These are phyloP conservation scores for Pneumocystis canis DNA, from an alignment of 1,139 yeast species.

Conservation along the genomic window DNA sequence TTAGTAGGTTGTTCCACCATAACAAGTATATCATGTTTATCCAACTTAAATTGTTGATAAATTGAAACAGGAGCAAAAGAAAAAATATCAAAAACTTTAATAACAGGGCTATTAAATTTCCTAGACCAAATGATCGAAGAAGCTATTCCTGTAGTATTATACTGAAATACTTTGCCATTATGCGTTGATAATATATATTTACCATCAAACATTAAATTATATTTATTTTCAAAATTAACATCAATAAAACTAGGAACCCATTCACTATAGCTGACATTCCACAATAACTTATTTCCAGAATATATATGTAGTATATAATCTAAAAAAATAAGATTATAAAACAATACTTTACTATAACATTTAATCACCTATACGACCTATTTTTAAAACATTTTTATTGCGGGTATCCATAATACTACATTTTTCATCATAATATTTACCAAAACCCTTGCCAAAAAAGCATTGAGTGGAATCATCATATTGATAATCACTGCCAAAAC, in stretches of 20 bases:
- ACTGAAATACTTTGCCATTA: conserved; percentile 36
- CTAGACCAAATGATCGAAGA: conserved; percentile 54
- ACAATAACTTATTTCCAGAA: conserved; percentile 51
- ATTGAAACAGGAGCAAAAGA: conserved; percentile 15
- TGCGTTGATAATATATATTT: conserved; percentile 73
- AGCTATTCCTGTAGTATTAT: conserved; percentile 23
- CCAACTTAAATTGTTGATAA: conserved; percentile 7
- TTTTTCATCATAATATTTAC: conserved; percentile 21
- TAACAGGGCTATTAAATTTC: conserved; percentile 46
- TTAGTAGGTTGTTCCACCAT: conserved; percentile 27
- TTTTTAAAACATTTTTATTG: background rate
- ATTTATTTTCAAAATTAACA: conserved; percentile 40
- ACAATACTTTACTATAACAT: conserved; percentile 19
- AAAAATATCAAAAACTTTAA: conserved; percentile 60
- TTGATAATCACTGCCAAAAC: conserved; percentile 39
- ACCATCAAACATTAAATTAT: conserved; percentile 38
- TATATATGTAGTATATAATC: conserved; percentile 48
- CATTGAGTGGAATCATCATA: conserved; percentile 3
- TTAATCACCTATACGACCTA: background rate
- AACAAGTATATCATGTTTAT: conserved; percentile 21
- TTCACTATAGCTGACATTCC: conserved; percentile 77
- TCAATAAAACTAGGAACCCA: conserved; percentile 93
- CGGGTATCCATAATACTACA: conserved; percentile 5
- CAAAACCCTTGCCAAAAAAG: conserved; percentile 19
- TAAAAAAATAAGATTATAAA: conserved; percentile 33